Conservation (phyloP, 2,329 filamentous ascomycete genomes). For the Teratosphaeria destructans region DNA sequence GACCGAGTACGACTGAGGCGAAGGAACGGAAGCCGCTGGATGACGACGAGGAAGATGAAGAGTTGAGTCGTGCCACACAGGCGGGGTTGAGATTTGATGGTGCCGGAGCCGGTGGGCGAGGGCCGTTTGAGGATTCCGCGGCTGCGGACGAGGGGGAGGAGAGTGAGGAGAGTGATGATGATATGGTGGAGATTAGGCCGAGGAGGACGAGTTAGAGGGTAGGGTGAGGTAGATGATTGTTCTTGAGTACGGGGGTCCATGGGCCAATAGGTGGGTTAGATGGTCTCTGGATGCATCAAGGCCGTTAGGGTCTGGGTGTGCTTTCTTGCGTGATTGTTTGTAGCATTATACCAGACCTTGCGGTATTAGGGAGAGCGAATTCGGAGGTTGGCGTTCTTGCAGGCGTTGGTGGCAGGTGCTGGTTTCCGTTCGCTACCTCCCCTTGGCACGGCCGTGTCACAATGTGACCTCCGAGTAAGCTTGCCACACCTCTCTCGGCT, state of each 20-base stretch:
- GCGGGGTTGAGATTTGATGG: constrained; percentile 6
- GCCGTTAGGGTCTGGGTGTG: not conserved
- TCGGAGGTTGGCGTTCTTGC: not conserved
- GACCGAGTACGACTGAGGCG: constrained; percentile 27
- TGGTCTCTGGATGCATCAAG: not conserved
- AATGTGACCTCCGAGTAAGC: too few relatives aligned
- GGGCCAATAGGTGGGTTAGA: not conserved
- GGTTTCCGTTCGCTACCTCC: too few relatives aligned
- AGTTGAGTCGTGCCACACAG: constrained; percentile 5
- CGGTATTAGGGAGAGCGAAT: not conserved
- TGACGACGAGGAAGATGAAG: constrained; percentile 20
- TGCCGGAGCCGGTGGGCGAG: constrained; percentile 4
- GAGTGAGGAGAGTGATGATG: constrained; percentile 19
- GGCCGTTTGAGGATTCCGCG: constrained; percentile 12
- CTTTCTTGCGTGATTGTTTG: not conserved
- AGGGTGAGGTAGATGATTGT: not conserved
- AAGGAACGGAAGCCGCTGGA: constrained; percentile 22
- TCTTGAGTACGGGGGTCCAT: not conserved
- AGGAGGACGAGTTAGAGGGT: constrained; percentile 18
- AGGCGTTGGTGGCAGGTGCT: not conserved
- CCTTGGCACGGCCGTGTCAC: too few relatives aligned
- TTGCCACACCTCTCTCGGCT: too few relatives aligned
- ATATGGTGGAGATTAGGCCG: constrained; percentile 24
- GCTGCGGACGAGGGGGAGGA: constrained; percentile 13
- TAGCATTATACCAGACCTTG: not conserved